These are phyloP conservation scores for Pterocarpus santalinus DNA, from an alignment of 306 rosid genomes.

Conservation along the genomic window DNA sequence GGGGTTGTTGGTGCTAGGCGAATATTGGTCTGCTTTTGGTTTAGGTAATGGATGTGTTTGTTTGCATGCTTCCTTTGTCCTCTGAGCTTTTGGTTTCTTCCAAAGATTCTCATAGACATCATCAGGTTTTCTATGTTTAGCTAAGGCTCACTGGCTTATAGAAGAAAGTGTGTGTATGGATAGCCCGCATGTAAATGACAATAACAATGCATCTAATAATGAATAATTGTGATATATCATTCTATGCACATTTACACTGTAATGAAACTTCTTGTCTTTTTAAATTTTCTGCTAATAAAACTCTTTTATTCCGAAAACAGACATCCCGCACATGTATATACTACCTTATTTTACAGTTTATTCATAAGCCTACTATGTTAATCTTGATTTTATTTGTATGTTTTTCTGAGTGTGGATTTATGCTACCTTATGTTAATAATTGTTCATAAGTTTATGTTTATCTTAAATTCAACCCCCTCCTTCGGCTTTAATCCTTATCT, in stretches of 20 bases:
- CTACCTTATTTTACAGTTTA: constrained; percentile 5
- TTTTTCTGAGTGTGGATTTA: constrained; percentile 8
- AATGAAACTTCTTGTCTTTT: background rate
- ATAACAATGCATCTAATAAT: constrained; percentile 37
- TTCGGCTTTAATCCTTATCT: background rate
- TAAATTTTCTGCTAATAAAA: background rate
- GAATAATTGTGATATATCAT: constrained; percentile 9
- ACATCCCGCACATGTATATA: background rate
- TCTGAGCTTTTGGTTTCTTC: constrained; percentile 33
- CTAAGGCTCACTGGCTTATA: constrained; percentile 18
- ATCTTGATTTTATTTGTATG: background rate
- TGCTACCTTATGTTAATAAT: background rate
- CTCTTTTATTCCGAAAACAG: background rate
- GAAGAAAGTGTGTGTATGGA: constrained; percentile 32
- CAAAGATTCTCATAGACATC: constrained; percentile 44
- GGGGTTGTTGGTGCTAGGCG: constrained; percentile 54
- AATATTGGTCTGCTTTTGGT: constrained; percentile 54
- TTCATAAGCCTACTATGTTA: background rate
- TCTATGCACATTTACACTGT: constrained; percentile 1
- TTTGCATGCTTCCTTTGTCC: constrained; percentile 54
- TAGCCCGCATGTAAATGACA: constrained; percentile 35
- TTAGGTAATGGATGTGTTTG: constrained; percentile 38
- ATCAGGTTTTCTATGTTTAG: constrained; percentile 51
- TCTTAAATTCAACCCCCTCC: background rate
- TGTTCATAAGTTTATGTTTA: background rate